Evolutionary conservation across 108 stramenopile species (phyloP).

Genomic region (Aurantiochytrium sp.): DNA sequence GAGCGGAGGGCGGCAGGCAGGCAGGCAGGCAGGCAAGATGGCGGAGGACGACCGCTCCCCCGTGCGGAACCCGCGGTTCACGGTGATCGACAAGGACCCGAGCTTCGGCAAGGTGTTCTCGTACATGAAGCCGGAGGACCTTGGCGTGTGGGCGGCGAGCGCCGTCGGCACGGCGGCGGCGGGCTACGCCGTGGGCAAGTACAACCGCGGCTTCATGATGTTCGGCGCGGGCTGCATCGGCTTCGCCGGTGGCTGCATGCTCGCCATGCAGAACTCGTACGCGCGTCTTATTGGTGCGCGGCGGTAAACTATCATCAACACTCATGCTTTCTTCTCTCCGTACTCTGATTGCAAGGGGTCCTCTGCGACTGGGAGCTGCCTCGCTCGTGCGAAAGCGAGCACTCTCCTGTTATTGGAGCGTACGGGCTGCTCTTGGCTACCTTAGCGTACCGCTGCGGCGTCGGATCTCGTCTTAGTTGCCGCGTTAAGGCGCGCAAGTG

Average conservation of each 20-base stretch:
- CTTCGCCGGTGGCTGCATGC: not conserved
- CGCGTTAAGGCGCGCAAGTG: too few relatives aligned
- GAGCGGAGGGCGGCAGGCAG: too few relatives aligned
- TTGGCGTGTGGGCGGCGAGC: not conserved
- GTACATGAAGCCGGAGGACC: not conserved
- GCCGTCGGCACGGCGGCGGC: not conserved
- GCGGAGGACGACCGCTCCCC: not conserved
- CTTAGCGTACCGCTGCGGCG: too few relatives aligned
- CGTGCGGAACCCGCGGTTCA: not conserved
- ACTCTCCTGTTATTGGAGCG: too few relatives aligned
- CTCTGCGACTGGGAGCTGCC: too few relatives aligned
- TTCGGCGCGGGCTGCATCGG: not conserved
- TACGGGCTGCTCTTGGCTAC: too few relatives aligned
- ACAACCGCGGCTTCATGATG: not conserved
- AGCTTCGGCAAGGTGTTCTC: not conserved
- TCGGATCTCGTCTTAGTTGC: too few relatives aligned
- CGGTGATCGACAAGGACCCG: not conserved
- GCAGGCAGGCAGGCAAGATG: not conserved
- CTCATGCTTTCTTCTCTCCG: too few relatives aligned
- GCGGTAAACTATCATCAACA: not conserved
- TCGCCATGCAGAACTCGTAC: conserved; percentile 20
- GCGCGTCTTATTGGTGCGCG: conserved; percentile 5
- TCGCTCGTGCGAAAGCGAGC: too few relatives aligned
- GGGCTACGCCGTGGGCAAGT: not conserved
- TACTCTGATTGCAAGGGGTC: too few relatives aligned